Conservation (phyloP, 192 early-diverging fungal species). For the Coemansia nantahalensis region DNA sequence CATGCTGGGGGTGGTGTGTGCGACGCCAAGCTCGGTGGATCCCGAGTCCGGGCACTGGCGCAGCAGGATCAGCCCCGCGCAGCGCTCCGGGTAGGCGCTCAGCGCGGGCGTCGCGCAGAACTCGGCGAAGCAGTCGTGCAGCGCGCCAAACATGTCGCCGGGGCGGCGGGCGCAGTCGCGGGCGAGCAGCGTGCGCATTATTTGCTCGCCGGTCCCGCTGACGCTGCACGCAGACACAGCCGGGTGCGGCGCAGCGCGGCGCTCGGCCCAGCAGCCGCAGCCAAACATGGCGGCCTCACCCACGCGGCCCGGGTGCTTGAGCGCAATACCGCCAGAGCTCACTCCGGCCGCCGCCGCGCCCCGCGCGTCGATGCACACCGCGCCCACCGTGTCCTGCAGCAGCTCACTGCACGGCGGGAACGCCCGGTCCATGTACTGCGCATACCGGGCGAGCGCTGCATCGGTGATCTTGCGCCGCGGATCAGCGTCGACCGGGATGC, state of each 20-base stretch:
- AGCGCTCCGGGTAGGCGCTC: conserved; percentile 5
- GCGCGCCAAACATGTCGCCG: conserved; percentile 14
- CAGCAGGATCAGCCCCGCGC: conserved; percentile 26
- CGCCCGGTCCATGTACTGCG: conserved; percentile 16
- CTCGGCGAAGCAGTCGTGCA: conserved; percentile 13
- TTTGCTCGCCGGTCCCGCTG: conserved; percentile 80
- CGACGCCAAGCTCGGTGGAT: conserved; percentile 62
- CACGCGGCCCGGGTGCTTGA: conserved; percentile 80
- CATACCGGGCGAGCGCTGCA: conserved; percentile 15
- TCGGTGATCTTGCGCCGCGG: conserved; percentile 24
- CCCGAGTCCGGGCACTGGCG: conserved; percentile 12
- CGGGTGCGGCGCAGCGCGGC: conserved; percentile 1
- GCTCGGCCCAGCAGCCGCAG: conserved; percentile 77
- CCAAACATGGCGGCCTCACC: conserved; percentile 88
- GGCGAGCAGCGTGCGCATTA: conserved; percentile 72
- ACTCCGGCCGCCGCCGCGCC: conserved; percentile 73
- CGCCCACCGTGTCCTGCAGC: conserved; percentile 84
- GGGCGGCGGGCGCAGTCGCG: conserved; percentile 52
- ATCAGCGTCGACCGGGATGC: conserved; percentile 9
- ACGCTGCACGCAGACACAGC: conserved; percentile 59
- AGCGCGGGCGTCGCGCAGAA: conserved; percentile 11
- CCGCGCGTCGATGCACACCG: conserved; percentile 64
- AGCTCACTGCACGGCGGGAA: background rate
- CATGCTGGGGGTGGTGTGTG: conserved; percentile 75
- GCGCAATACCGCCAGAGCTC: conserved; percentile 81